Conservation (phyloP, 768 basidiomycete species). For the Kwoniella mangroviensis region DNA sequence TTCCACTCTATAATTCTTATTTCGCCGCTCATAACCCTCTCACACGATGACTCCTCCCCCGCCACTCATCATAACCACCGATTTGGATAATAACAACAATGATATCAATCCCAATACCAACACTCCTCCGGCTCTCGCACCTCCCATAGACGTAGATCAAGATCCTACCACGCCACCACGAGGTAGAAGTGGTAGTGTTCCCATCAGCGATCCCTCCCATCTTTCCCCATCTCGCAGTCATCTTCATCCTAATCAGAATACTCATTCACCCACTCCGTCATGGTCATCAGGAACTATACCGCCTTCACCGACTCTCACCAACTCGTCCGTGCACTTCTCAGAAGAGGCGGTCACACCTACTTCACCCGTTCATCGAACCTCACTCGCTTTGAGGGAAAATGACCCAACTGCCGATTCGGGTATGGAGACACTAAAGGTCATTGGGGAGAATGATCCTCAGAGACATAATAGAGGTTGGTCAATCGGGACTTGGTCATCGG, state of each 20-base stretch:
- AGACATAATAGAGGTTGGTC: conserved; percentile 41
- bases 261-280: conserved; percentile 37
- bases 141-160: conserved; percentile 21
- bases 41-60: conserved; percentile 26
- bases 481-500: conserved; percentile 43
- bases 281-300: conserved; percentile 39
- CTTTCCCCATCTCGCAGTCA: conserved; percentile 31
- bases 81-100: conserved; percentile 33
- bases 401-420: conserved; percentile 48
- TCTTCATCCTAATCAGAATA: conserved; percentile 16
- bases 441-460: conserved; percentile 27
- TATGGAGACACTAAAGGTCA: conserved; percentile 40
- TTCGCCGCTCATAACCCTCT: conserved; percentile 6
- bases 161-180: conserved; percentile 26
- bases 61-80: conserved; percentile 52
- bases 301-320: conserved; percentile 47
- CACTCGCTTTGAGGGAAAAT: conserved; percentile 54
- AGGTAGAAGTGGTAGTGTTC: conserved; percentile 11
- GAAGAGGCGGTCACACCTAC: conserved; percentile 40
- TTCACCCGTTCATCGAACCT: conserved; percentile 28
- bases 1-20: background rate
- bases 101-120: conserved; percentile 13
- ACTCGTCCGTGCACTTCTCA: conserved; percentile 48
- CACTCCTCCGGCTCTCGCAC: conserved; percentile 18
- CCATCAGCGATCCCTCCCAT: conserved; percentile 24